Conservation (phyloP, 2,329 filamentous ascomycete genomes). For the Ceratocystis cacaofunesta region DNA sequence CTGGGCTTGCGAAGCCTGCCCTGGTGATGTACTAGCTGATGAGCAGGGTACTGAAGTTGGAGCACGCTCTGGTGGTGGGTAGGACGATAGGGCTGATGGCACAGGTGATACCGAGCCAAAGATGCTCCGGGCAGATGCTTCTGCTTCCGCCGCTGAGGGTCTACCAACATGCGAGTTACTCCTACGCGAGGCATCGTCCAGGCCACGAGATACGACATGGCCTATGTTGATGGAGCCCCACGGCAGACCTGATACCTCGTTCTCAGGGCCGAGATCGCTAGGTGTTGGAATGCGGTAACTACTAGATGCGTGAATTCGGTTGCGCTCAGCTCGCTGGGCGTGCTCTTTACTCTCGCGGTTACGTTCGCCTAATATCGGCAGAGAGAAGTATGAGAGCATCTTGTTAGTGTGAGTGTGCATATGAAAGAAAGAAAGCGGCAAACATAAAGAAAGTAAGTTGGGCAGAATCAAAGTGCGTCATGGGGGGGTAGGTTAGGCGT, state of each 20-base stretch:
- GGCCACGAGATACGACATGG: slow-evolving; percentile 36
- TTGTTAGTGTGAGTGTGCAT: not conserved
- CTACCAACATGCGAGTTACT: slow-evolving; percentile 27
- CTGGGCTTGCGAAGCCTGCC: not conserved
- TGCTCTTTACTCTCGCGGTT: slow-evolving; percentile 52
- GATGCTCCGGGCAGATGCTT: not conserved
- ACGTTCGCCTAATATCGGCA: slow-evolving; percentile 44
- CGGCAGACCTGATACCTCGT: slow-evolving; percentile 48
- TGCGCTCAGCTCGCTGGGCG: slow-evolving; percentile 46
- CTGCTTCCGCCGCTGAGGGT: slow-evolving; percentile 5
- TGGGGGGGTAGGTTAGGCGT: no score
- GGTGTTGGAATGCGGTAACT: slow-evolving; percentile 48
- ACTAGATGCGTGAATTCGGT: slow-evolving; percentile 47
- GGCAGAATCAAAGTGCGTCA: no score
- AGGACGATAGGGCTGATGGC: not conserved
- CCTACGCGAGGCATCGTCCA: slow-evolving; percentile 33
- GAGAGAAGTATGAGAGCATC: not conserved
- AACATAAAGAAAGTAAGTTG: not conserved
- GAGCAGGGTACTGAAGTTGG: no score
- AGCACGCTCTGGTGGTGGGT: no score
- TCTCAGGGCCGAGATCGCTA: slow-evolving; percentile 36
- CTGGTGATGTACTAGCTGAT: not conserved
- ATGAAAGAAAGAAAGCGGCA: not conserved
- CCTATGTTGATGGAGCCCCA: slow-evolving; percentile 56
- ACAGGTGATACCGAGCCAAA: not conserved